Evolutionary conservation across 306 rosid genomes (phyloP), one percentile per base, ranked within the genome.

Genomic region (Quercus robur): DNA sequence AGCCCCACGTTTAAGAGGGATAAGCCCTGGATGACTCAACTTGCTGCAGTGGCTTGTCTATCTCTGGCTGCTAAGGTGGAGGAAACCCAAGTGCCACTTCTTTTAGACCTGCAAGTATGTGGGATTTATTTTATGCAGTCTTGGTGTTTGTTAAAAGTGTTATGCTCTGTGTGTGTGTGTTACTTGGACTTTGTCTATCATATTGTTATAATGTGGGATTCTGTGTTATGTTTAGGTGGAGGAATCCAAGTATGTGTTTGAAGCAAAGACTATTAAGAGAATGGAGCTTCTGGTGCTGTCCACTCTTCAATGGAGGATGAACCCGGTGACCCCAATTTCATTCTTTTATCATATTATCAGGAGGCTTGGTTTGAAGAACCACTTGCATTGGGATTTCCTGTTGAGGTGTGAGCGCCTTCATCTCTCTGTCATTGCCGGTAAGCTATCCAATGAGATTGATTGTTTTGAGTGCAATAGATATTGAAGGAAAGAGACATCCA

Each of bases 251-350:
- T 93, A 80, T 54, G 83, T 91, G 68, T 95, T 95, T 81, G 96
- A 91, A 71, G 94, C 97, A 2, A 95, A 89, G 82, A 91, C 94
- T 61, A 85, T 95, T 35, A 94, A 89, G 77, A 91, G 98, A 93
- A 95, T 95, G 99, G 99, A 95, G 87, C 96, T 95, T 77, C 75
- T 95, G 70, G 96, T 95, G 80, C 83, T 93, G 56, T 89, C 98
- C 4, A 88, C 99, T 72, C 97, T 95, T 49, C 75, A 88, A 75
- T 95, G 99, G 99, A 90, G 90, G 93, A 89, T 91, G 98, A 89
- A 89, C 84, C 99, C 94, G 5, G 93, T 95, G 71, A 95, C 97
- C 72, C 97, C 99, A 28, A 89, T 89, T 83, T 91, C 97, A 14
- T 95, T 88, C 92, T 93, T 93, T 75, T 92, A 87, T 80, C 97